Evolutionary conservation across 352 stramenopile genomes (phyloP), one percentile per base, ranked within the genome.

Genomic region (Plasmopara muralis): DNA sequence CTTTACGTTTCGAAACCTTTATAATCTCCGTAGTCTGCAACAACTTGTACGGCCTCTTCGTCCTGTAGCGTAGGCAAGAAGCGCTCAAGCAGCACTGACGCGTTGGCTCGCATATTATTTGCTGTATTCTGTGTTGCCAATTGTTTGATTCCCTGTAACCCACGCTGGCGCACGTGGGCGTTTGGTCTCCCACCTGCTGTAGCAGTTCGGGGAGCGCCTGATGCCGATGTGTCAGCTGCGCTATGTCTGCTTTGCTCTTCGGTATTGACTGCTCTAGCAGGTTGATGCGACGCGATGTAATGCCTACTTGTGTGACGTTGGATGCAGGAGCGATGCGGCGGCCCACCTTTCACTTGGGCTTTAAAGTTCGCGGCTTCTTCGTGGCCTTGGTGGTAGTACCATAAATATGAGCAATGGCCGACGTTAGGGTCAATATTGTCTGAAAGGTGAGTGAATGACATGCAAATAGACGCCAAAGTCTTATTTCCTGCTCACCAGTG

Each of bases 281-380:
- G 46, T 89, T 87, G 60, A 93, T 87, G 57, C 82, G 82, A 12
- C 82, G 82, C 29, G 77, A 89, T 4, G 77, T 67, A 47, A 93
- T 76, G 29, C 61, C 64, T 38, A 89, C 79, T 33, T 72, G 85
- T 28, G 82, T 93, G 16, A 93, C 82, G 46, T 93, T 93, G 31
- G 82, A 74, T 20, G 75, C 66, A 44, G 72, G 77, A 9, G 72
- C 61, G 1, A 72, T 77, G 50, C 84, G 83, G 34, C 79, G 77
- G 10, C 82, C 82, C 28, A 93, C 82, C 61, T 93, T 93, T 60
- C 76, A 79, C 77, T 93, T 93, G 12, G 77, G 82, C 16, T 79
- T 93, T 93, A 57, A 93, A 93, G 62, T 90, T 79, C 28, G 62
- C 77, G 82, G 82, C 68, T 93, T 93, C 73, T 89, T 90, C 79